Evolutionary conservation across 106 monocot genomes (phyloP), one percentile per base, ranked within the genome.

Genomic region (Narthecium ossifragum): DNA sequence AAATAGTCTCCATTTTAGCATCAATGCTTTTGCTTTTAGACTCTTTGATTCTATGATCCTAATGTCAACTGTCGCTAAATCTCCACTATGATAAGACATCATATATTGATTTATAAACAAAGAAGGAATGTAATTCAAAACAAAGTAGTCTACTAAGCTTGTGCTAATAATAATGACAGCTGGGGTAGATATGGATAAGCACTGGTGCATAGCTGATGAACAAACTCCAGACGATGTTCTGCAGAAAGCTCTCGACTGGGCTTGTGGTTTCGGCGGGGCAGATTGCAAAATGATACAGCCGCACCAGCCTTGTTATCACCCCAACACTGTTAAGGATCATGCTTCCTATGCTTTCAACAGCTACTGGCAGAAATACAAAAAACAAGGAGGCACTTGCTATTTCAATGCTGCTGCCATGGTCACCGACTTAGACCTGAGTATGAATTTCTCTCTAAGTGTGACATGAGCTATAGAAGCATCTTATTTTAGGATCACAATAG

Each of bases 331-430:
- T 34, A 83, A 34, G 47, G 73, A 80, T 51, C 94, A 90, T 53
- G 90, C 90, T 25, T 85, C 93, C 37, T 94, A 75, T 57, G 90
- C 90, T 31, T 90, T 96, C 90, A 90, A 90, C 57, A 96, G 83
- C 78, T 96, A 90, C 75, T 90, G 82, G 80, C 86, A 90, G 62
- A 86, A 72, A 26, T 80, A 61, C 63, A 96, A 90, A 48, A 74
- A 73, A 34, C 66, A 73, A 39, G 90, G 86, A 46, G 94, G 78
- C 5, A 75, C 86, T 20, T 96, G 94, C 74, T 80, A 77, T 76
- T 96, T 90, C 60, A 70, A 68, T 64, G 56, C 71, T 49, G 90
- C 90, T 22, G 94, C 94, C 12, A 76, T 86, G 63, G 73, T 90
- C 70, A 84, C 90, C 18, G 85, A 90, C 43, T 38, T 78, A 5